A percentile compares a stretch with the other conserved stretches of the same genome.
Evolutionary conservation across 2,329 filamentous ascomycete genomes (phyloP).

Genomic region (Davidsoniella eucalypti): DNA sequence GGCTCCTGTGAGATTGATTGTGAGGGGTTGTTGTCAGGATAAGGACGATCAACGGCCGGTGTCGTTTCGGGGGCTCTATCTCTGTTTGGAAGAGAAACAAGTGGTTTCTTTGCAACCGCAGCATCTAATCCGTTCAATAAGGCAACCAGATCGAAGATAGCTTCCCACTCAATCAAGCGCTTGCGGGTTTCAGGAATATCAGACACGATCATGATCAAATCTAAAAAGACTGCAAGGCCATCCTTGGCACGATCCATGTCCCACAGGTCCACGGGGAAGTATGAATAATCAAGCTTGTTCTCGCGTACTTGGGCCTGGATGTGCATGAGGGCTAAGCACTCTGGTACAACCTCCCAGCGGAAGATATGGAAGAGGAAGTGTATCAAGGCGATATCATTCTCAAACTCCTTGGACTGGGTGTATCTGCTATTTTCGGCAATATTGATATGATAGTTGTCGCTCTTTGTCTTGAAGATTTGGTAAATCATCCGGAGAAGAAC

Average conservation of each 20-base stretch:
- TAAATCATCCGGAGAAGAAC: slow-evolving; percentile 71
- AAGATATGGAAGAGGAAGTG: slow-evolving; percentile 91
- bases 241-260: slow-evolving; percentile 97
- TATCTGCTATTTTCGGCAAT: slow-evolving; percentile 8
- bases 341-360: slow-evolving; percentile 78
- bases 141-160: slow-evolving; percentile 74
- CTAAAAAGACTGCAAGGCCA: slow-evolving; percentile 82
- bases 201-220: slow-evolving; percentile 80
- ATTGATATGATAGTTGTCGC: slow-evolving; percentile 3
- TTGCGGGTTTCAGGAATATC: slow-evolving; percentile 71
- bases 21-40: slow-evolving; percentile 2
- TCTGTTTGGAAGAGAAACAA: slow-evolving; percentile 26
- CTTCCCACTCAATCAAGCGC: slow-evolving; percentile 81
- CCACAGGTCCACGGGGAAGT: slow-evolving; percentile 91
- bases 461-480: slow-evolving; percentile 11
- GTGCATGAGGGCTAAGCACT: slow-evolving; percentile 87
- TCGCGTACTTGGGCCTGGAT: slow-evolving; percentile 79
- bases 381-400: slow-evolving; percentile 26
- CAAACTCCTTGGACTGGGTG: slow-evolving; percentile 10
- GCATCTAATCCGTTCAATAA: slow-evolving; percentile 75
- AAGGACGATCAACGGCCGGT: slow-evolving; percentile 27
- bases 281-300: slow-evolving; percentile 56
- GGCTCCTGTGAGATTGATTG: slow-evolving; percentile 39
- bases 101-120: slow-evolving; percentile 68
- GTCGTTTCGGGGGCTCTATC: slow-evolving; percentile 20